Base-by-base conservation (phyloP, 106 monocot species). In the Apostasia shenzhenica region DNA sequence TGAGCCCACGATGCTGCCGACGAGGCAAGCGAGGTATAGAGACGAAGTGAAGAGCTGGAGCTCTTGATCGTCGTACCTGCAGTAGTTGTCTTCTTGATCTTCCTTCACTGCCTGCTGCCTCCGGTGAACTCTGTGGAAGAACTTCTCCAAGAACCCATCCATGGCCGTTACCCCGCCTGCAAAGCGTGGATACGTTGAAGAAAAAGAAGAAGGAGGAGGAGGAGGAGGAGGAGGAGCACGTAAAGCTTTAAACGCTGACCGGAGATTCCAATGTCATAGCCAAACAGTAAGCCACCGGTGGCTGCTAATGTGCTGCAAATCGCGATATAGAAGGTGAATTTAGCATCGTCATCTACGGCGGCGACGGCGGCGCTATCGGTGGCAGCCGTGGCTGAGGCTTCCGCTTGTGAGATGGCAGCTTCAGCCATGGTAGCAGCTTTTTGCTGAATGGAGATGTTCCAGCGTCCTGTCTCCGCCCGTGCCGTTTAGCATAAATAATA, bases 1-100 rank as follows among this genome's bases (percentile, higher is more conserved):
- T 14, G 91, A 91, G 3, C 87, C 87, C 52, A 76, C 80, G 78
- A 91, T 85, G 13, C 84, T 87, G n/a, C 84, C 63, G 13, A 59
- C 69, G 40, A 91, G 81, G 0, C 80, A 84, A 2, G 91, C 87
- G 9, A 91, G 75, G 75, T 87, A 91, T 38, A 91, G 77, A 9
- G 84, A 87, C 11, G 91, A 91, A 14, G 91, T 91, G 87, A 91
- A 91, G n/a, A 82, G 69, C 61, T 87, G 84, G 2, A 91, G 72
- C 1, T 72, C 73, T 55, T 91, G 91, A 70, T 84, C 85, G 82
- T 91, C 84, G 54, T 87, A 91, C 78, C 84, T 84, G 82, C 91
- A 90, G 83, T 86, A 91, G 68, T 84, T 81, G 72, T 78, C 78
- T 4, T 83, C 76, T 64, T 84, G 79, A 69, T 78, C 78, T 4